Evolutionary conservation across 352 stramenopile species (phyloP).

Genomic region (Pythium phragmitis): DNA sequence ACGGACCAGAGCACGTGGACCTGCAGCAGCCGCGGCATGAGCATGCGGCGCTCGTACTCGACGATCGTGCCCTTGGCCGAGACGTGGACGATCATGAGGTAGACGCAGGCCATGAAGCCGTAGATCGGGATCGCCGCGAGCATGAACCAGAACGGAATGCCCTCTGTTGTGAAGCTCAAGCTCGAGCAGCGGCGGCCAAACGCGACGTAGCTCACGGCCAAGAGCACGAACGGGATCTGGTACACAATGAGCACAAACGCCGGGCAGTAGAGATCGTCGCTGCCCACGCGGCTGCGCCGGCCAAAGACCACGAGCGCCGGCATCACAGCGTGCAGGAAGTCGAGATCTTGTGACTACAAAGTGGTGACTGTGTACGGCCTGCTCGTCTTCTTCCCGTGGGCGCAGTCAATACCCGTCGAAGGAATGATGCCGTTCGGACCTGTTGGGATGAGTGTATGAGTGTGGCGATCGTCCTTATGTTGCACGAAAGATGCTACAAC

Average conservation of each 20-base stretch:
- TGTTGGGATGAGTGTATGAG: not conserved
- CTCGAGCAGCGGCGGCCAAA: slow-evolving; percentile 67
- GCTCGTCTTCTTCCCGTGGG: not conserved
- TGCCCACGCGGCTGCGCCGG: slow-evolving; percentile 76
- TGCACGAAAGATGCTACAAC: slow-evolving; percentile 13
- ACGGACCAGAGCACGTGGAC: slow-evolving; percentile 76
- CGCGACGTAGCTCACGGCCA: slow-evolving; percentile 60
- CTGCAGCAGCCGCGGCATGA: slow-evolving; percentile 82
- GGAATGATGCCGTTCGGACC: not conserved
- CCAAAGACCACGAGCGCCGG: slow-evolving; percentile 85
- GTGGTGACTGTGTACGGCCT: not conserved
- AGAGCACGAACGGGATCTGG: slow-evolving; percentile 66
- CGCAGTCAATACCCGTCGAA: not conserved
- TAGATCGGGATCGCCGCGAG: slow-evolving; percentile 60
- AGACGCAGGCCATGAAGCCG: slow-evolving; percentile 82
- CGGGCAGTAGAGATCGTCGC: slow-evolving; percentile 85
- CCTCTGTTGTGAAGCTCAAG: slow-evolving; percentile 53
- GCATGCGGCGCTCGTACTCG: slow-evolving; percentile 80
- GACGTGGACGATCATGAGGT: slow-evolving; percentile 86
- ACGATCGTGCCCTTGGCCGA: slow-evolving; percentile 85
- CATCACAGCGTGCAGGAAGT: slow-evolving; percentile 31
- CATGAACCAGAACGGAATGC: slow-evolving; percentile 81
- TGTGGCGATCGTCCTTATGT: slow-evolving; percentile 18
- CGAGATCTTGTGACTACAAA: too few relatives aligned
- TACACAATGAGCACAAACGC: slow-evolving; percentile 75